These are phyloP conservation scores for Parafenestella ontariensis DNA, from an alignment of 2,329 filamentous ascomycete genomes.

Conservation along the genomic window DNA sequence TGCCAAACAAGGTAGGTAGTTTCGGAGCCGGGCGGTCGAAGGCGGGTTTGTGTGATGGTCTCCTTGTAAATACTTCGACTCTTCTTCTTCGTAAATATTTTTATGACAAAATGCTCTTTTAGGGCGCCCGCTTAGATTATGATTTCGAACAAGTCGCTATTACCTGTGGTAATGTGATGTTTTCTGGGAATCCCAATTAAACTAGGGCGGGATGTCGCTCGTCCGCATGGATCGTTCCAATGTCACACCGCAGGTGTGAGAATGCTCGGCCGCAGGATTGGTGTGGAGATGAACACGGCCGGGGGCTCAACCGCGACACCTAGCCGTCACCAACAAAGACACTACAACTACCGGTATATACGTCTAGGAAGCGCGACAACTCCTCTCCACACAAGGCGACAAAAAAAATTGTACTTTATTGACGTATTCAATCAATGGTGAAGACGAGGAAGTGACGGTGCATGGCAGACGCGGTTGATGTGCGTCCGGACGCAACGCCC, in stretches of 20 bases:
- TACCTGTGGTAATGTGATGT: too few species aligned
- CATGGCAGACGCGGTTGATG: neutral
- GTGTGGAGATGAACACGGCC: neutral
- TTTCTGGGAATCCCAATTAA: neutral
- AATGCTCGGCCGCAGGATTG: neutral
- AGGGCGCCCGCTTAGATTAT: neutral
- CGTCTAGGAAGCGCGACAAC: too few species aligned
- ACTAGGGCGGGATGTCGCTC: neutral
- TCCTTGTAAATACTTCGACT: slow-evolving; percentile 2
- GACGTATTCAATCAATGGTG: neutral
- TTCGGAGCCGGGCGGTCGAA: neutral
- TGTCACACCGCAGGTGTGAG: neutral
- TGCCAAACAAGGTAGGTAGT: too few species aligned
- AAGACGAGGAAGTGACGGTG: neutral
- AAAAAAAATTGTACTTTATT: neutral
- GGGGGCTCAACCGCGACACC: neutral
- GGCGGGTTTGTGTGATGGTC: too few species aligned
- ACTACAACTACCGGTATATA: neutral
- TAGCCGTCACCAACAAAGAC: neutral
- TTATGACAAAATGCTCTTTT: neutral
- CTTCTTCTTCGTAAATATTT: neutral
- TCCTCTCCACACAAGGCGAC: too few species aligned
- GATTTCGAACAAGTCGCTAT: too few species aligned
- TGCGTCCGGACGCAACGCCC: neutral
- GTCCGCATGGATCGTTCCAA: neutral